Evolutionary conservation across 2,329 filamentous ascomycete genomes (phyloP).

Genomic region (Sporothrix protearum): DNA sequence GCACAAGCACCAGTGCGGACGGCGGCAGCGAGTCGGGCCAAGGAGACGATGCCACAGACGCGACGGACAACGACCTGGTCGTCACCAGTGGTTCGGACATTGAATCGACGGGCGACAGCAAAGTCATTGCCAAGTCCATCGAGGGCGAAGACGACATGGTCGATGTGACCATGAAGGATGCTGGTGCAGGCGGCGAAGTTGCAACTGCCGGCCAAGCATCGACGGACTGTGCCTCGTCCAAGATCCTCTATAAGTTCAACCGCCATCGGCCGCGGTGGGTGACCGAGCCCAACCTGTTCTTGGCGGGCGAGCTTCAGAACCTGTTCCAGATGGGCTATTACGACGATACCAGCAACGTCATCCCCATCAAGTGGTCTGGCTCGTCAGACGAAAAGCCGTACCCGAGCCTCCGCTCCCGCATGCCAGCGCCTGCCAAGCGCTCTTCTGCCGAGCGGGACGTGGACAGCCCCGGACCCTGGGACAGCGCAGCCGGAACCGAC

Average conservation of each 20-base stretch:
- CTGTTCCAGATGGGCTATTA: slow-evolving; percentile 76
- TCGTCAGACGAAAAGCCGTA: slow-evolving; percentile 58
- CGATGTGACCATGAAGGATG: slow-evolving; percentile 79
- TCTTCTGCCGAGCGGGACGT: slow-evolving; percentile 46
- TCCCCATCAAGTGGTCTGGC: slow-evolving; percentile 68
- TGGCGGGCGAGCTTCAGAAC: slow-evolving; percentile 62
- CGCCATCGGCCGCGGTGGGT: slow-evolving; percentile 51
- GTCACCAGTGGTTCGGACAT: slow-evolving; percentile 61
- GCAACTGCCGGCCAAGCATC: slow-evolving; percentile 27
- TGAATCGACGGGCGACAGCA: slow-evolving; percentile 64
- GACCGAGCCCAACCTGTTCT: slow-evolving; percentile 47
- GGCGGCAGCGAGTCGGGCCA: neutral
- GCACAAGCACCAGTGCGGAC: neutral
- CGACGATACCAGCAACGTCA: slow-evolving; percentile 50
- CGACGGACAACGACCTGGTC: slow-evolving; percentile 62
- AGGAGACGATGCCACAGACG: slow-evolving; percentile 15
- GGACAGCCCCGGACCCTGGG: slow-evolving; percentile 47
- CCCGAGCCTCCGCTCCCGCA: slow-evolving; percentile 42
- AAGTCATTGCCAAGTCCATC: slow-evolving; percentile 72
- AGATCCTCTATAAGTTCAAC: slow-evolving; percentile 48
- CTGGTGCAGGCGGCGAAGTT: slow-evolving; percentile 39
- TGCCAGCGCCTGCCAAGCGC: slow-evolving; percentile 34
- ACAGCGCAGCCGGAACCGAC: slow-evolving; percentile 47
- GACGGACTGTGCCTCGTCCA: slow-evolving; percentile 29
- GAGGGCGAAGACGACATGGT: slow-evolving; percentile 89